Base-by-base conservation (phyloP, 23 red algal genomes). In the Pyropia yezoensis region DNA sequence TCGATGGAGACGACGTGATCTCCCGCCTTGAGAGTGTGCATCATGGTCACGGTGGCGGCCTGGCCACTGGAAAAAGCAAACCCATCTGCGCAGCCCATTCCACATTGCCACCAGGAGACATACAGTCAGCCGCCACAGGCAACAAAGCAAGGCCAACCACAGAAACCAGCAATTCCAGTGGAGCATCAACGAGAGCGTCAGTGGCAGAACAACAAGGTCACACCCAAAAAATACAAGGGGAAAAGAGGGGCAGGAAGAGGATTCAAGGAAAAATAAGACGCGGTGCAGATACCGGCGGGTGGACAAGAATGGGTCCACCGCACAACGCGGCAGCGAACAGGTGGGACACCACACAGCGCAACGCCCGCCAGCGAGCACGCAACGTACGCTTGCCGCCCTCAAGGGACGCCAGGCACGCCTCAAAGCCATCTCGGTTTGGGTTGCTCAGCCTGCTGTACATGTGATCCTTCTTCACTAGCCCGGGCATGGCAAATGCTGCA, bases 1-100 rank as follows among this genome's bases (percentile, higher is more conserved):
- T 81, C 77, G 54, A 81, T 81, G 50, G 63, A 81, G 9, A 81
- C 51, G 20, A 81, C 52, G 52, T 81, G 77, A 45, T 81, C 77
- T 16, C 77, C 77, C 27, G 54, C 54, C 33, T 69, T 58, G 26
- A 81, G 61, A 1, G 64, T 19, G 77, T 81, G 77, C 13, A 81
- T 51, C 63, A 81, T 33, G 14, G 77, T 81, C 18, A 64, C 62
- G 23, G 77, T 81, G 18, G 77, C 77, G 7, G 62, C 77, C 47
- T 70, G 34, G 9, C 77, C 77, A 50, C 64, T 70, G 30, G 63
- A 39, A 59, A 81, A 81, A 24, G 63, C 77, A 2, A 71, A 22
- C 2, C 57, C 66, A 8, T 69, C 39, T 47, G 11, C 39, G 11
- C 39, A 47, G 4, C 39, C 39, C 39, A 47, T 13, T 1, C 64